Evolutionary conservation across 768 basidiomycete species (phyloP), one percentile per base, ranked within the genome.

Genomic region (Mrakia blollopis): DNA sequence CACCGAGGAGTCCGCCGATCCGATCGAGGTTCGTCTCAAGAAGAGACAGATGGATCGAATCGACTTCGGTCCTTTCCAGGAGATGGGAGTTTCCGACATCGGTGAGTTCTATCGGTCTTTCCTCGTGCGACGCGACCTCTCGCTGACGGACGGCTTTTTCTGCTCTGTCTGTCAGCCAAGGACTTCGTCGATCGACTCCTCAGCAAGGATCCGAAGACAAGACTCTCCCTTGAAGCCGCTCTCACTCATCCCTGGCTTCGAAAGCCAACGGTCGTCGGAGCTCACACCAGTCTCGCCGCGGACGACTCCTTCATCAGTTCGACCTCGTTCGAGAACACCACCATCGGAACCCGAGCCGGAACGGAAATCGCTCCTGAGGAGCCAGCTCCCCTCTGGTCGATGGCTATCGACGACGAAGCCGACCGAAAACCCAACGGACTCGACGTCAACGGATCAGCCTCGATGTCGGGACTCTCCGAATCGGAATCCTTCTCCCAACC

Each of bases 181-280:
- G 85, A 89, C 78, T 96, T 98, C 81, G 87, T 96, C 71, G 82
- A 83, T 2, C 80, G 83, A 3, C 87, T 98, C 14, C 87, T 98
- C 23, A 86, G 88, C 71, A 85, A 85, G 52, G 86, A 92, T 74
- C 92, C 94, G 0, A 79, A 79, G 0, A 78, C 82, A 21, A 89
- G 95, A n/a, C 88, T 96, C 87, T 88, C 89, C 9, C 86, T 94
- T 77, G 84, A 86, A 3, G 86, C 87, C 0, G 91, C 94, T 0
- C 86, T 91, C 14, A 37, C 83, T 0, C 94, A 98, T 80, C 88
- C 89, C 0, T 98, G 96, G 96, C 86, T 98, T 9, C 75, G 78
- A 7, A 30, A 18, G 35, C 70, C 47, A 14, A 39, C 50, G 6
- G 11, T 32, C 44, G 28, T 30, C 44, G 69, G 50, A 32, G 16